Base-by-base conservation (phyloP, 2,329 filamentous ascomycete species). In the Fusarium marasasianum region DNA sequence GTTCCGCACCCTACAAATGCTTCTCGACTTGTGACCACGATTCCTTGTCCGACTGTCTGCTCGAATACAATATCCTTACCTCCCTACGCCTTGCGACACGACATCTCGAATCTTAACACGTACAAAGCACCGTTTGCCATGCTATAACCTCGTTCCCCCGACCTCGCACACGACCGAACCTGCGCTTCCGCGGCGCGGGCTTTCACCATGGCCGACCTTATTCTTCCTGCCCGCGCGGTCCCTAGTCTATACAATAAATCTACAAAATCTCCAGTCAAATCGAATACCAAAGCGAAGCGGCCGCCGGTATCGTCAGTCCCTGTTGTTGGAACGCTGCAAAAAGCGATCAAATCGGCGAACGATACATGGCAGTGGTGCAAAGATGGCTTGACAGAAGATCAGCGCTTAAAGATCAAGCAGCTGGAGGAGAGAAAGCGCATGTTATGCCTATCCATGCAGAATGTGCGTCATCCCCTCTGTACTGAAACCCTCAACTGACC, bases 361-460 rank as follows among this genome's bases (percentile, higher is more conserved):
- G 81, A 83, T 60, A 77, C 83, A 18, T 80, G 86, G 57, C 79
- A 84, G n/a, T 85, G 84, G 60, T 86, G 86, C 74, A 86, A 84
- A 66, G 88, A 90, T 83, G 88, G 87, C n/a, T 79, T 88, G 24
- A 85, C 85, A 3, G 81, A 83, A 54, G 83, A 87, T 40, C 84
- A 91, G 73, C 84, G 88, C 20, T 83, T 86, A 37, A 82, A 85
- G 47, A 83, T 80, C 66, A 82, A 83, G 63, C 83, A 83, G 45
- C 78, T 82, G n/a, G 89, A 91, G 57, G 87, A 91, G 76, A 87
- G 87, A 68, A 91, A 88, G 80, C 89, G 91, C 78, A 86, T 92
- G 15, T 81, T 95, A 47, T 87, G 89, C 69, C 80, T 91, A 71
- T 88, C 88, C 71, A 87, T 95, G 86, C 89, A 90, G 73, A 89